Conservation (phyloP, 202 grass and related monocot species). For the Zizania palustris region DNA sequence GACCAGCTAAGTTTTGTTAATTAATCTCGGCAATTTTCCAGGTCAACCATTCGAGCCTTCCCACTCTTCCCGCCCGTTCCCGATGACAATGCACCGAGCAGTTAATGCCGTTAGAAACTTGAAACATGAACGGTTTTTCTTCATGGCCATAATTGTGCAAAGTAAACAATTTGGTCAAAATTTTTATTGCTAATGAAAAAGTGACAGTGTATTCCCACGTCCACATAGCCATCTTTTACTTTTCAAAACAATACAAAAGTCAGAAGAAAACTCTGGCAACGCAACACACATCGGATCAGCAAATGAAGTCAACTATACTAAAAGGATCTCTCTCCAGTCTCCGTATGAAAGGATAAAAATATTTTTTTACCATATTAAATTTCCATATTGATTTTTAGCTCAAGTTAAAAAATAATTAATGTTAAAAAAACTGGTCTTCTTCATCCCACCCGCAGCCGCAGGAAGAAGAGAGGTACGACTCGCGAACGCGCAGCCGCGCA, state of each 20-base stretch:
- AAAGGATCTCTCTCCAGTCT: not conserved
- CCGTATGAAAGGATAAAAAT: not conserved
- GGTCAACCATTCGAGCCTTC: constrained; percentile 65
- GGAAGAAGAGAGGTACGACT: constrained; percentile 27
- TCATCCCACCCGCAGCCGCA: not conserved
- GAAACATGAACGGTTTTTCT: not conserved
- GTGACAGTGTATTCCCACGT: not conserved
- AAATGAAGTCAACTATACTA: constrained; percentile 7
- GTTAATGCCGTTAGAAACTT: not conserved
- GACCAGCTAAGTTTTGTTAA: not conserved
- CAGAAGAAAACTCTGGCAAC: not conserved
- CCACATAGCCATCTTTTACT: not conserved
- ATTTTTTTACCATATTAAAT: too few relatives aligned
- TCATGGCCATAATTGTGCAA: not conserved
- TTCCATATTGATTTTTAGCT: too few relatives aligned
- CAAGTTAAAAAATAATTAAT: too few relatives aligned
- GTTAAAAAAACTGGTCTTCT: not conserved
- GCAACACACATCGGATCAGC: not conserved
- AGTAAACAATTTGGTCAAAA: not conserved
- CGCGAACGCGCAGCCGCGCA: not conserved
- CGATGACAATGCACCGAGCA: too few relatives aligned
- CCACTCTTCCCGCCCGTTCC: constrained; percentile 37
- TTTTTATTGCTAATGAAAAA: too few relatives aligned
- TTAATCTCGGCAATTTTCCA: constrained; percentile 29
- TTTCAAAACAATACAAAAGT: not conserved